Conservation (phyloP, 75 land plant genomes). For the Cupressus sempervirens region DNA sequence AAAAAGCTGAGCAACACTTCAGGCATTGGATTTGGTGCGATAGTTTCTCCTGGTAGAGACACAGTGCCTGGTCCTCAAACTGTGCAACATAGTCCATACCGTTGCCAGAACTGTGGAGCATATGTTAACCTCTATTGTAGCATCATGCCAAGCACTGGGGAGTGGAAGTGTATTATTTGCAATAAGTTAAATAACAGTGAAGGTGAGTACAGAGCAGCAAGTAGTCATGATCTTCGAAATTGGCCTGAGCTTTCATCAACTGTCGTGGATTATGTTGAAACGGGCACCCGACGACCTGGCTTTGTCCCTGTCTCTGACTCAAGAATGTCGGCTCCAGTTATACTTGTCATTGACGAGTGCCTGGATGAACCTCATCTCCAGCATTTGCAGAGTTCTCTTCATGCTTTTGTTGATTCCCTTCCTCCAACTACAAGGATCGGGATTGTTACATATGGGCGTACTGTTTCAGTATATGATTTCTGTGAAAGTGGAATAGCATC, state of each 20-base stretch:
- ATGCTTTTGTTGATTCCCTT: slow-evolving; percentile 92
- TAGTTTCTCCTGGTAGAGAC: slow-evolving; percentile 90
- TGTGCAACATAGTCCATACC: slow-evolving; percentile 66
- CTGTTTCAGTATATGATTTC: slow-evolving; percentile 93
- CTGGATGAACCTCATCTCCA: slow-evolving; percentile 88
- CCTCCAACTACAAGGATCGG: slow-evolving; percentile 76
- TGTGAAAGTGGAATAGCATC: slow-evolving; percentile 84
- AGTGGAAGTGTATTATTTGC: slow-evolving; percentile 93
- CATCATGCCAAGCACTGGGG: slow-evolving; percentile 63
- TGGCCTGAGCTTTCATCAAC: slow-evolving; percentile 77
- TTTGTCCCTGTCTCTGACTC: slow-evolving; percentile 83
- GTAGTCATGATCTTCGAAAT: slow-evolving; percentile 60
- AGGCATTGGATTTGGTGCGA: slow-evolving; percentile 94
- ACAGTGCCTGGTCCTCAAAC: slow-evolving; percentile 63
- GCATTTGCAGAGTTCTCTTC: slow-evolving; percentile 92
- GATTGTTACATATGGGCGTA: slow-evolving; percentile 81
- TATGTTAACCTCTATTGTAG: slow-evolving; percentile 77
- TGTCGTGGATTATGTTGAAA: slow-evolving; percentile 86
- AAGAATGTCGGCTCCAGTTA: slow-evolving; percentile 76
- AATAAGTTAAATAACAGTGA: slow-evolving; percentile 76
- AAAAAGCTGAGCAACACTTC: slow-evolving; percentile 76
- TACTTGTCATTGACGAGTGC: slow-evolving; percentile 88
- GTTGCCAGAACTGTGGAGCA: slow-evolving; percentile 92
- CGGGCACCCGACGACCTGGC: slow-evolving; percentile 66
- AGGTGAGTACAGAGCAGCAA: slow-evolving; percentile 76